Conservation (phyloP, 2,329 filamentous ascomycete genomes). For the Paecilomyces formosus region DNA sequence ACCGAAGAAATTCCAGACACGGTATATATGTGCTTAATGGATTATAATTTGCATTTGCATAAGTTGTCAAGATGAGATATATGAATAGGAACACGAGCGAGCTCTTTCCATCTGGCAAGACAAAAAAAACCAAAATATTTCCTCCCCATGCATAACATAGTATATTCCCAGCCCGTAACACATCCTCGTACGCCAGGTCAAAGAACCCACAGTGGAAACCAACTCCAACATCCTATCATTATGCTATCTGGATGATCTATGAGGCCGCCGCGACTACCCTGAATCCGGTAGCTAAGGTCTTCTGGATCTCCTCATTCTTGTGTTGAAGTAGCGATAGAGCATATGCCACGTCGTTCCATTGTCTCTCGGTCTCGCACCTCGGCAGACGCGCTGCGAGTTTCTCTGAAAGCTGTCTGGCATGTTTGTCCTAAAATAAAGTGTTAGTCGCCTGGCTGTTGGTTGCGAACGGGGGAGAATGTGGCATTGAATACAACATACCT, state of each 20-base stretch:
- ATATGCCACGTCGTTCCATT: slow-evolving; percentile 97
- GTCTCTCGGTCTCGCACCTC: slow-evolving; percentile 82
- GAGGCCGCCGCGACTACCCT: slow-evolving; percentile 59
- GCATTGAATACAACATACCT: slow-evolving; percentile 53
- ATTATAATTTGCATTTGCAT: not conserved
- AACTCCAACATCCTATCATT: not conserved
- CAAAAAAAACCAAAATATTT: not conserved
- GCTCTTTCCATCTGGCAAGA: not conserved
- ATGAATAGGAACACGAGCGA: not conserved
- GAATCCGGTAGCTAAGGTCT: slow-evolving; percentile 36
- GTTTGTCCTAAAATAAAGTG: slow-evolving; percentile 65
- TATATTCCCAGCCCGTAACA: not conserved
- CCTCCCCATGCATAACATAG: not conserved
- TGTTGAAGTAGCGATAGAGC: slow-evolving; percentile 83
- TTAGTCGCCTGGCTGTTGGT: slow-evolving; percentile 7
- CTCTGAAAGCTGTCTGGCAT: slow-evolving; percentile 85
- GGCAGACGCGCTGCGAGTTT: slow-evolving; percentile 82
- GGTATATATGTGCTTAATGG: not conserved
- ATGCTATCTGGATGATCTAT: slow-evolving; percentile 22
- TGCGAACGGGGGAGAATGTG: not conserved
- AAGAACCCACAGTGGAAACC: not conserved
- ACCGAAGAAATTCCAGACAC: no score
- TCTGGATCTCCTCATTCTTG: slow-evolving; percentile 42
- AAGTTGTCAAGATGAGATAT: not conserved
- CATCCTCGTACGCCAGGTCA: not conserved